These are phyloP conservation scores for Kuraishia hungarica DNA, from an alignment of 805 yeast genomes.

Conservation along the genomic window DNA sequence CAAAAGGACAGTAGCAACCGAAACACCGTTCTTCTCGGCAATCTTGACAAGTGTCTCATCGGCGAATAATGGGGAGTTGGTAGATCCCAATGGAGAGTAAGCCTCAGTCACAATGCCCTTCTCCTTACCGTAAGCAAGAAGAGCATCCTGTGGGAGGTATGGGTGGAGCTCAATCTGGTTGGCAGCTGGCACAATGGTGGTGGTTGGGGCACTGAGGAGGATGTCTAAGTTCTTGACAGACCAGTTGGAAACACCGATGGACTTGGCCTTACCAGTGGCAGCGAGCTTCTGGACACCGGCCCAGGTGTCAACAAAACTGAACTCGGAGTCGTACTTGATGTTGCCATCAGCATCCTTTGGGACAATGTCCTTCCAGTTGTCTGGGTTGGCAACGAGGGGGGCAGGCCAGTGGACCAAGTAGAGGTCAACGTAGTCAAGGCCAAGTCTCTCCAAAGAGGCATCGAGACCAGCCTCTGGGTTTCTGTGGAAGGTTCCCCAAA, in stretches of 20 bases:
- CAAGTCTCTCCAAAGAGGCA: constrained; percentile 39
- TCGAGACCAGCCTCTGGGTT: constrained; percentile 40
- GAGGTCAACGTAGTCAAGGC: constrained; percentile 55
- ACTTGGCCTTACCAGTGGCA: constrained; percentile 42
- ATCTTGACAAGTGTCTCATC: constrained; percentile 33
- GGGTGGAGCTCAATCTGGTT: constrained; percentile 79
- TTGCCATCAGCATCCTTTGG: constrained; percentile 29
- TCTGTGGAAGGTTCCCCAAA: constrained; percentile 35
- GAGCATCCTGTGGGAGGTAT: constrained; percentile 54
- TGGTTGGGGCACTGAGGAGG: constrained; percentile 39
- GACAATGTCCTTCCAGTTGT: constrained; percentile 14
- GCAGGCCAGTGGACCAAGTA: constrained; percentile 66
- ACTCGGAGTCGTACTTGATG: constrained; percentile 17
- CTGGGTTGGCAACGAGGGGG: constrained; percentile 29
- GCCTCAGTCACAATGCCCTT: constrained; percentile 60
- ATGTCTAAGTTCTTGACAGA: constrained; percentile 44
- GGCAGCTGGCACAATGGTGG: constrained; percentile 52
- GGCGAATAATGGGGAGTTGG: constrained; percentile 42
- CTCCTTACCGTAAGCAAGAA: constrained; percentile 41
- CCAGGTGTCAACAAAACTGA: constrained; percentile 52
- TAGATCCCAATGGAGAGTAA: constrained; percentile 70
- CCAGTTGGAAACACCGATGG: constrained; percentile 79
- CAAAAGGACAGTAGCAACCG: constrained; percentile 43
- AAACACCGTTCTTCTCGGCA: constrained; percentile 33
- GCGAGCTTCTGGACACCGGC: constrained; percentile 53